Conservation (phyloP, 163 green algal species). For the Scenedesmus sp. region DNA sequence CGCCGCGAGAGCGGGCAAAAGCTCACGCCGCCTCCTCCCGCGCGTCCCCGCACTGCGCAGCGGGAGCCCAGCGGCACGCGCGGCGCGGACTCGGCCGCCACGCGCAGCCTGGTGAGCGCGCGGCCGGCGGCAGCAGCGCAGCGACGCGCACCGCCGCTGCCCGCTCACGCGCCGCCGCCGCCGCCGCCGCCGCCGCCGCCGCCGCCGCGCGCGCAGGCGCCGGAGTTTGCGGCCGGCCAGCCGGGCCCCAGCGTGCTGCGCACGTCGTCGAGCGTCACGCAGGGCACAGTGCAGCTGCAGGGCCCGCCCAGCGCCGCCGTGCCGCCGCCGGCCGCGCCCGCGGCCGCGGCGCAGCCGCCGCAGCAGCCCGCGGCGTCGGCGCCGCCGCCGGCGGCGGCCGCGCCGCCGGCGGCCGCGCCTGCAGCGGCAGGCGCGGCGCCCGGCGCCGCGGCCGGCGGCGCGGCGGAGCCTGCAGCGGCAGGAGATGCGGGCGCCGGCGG, state of each 20-base stretch:
- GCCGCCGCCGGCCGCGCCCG: too few species aligned
- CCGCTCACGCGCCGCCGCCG: not conserved
- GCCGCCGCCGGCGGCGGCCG: not conserved
- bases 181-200: not conserved
- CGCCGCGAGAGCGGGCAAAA: not conserved
- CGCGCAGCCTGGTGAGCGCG: constrained; percentile 23
- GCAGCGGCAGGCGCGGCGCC: constrained; percentile 2
- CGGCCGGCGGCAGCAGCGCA: too few species aligned
- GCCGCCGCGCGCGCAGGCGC: constrained; percentile 1
- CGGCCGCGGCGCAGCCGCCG: too few species aligned
- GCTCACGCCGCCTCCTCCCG: too few species aligned
- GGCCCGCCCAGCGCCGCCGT: too few species aligned
- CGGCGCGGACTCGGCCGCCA: constrained; percentile 2
- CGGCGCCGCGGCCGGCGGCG: not conserved
- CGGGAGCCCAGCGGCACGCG: constrained; percentile 10
- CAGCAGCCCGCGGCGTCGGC: constrained; percentile 1
- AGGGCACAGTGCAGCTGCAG: too few species aligned
- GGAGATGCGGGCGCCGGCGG: constrained; percentile 12
- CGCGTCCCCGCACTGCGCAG: too few species aligned
- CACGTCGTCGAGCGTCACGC: not conserved
- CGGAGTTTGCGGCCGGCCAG: constrained; percentile 3
- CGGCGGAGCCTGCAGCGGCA: not conserved
- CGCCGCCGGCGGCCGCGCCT: not conserved
- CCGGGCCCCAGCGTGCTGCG: constrained; percentile 12
- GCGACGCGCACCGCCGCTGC: too few species aligned